Evolutionary conservation across 2,329 filamentous ascomycete genomes (phyloP).

Genomic region (Scedosporium boydii): DNA sequence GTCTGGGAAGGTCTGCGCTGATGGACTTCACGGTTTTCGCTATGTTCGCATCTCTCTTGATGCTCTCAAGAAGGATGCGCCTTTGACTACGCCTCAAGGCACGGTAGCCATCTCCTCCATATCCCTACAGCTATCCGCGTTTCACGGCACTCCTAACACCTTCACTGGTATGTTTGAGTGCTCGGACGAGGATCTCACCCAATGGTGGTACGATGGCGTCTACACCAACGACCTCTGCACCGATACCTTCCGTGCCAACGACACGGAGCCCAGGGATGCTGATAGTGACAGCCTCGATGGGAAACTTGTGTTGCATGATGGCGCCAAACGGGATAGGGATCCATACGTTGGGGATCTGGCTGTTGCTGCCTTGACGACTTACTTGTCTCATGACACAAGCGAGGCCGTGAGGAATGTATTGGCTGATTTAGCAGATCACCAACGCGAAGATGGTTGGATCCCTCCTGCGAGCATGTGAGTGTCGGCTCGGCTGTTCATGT

Average conservation of each 20-base stretch:
- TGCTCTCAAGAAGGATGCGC: slow-evolving; percentile 30
- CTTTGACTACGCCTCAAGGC: slow-evolving; percentile 32
- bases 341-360: slow-evolving; percentile 44
- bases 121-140: slow-evolving; percentile 32
- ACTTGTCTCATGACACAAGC: slow-evolving; percentile 33
- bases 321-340: slow-evolving; percentile 41
- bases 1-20: slow-evolving; percentile 34
- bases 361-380: slow-evolving; percentile 36
- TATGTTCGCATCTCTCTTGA: slow-evolving; percentile 39
- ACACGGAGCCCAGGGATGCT: slow-evolving; percentile 38
- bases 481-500: too few species aligned
- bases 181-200: slow-evolving; percentile 36
- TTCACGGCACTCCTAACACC: slow-evolving; percentile 35
- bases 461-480: slow-evolving; percentile 42
- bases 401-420: slow-evolving; percentile 35
- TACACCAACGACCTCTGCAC: slow-evolving; percentile 42
- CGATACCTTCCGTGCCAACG: slow-evolving; percentile 33
- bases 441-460: slow-evolving; percentile 42
- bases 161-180: slow-evolving; percentile 44
- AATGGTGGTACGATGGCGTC: slow-evolving; percentile 43
- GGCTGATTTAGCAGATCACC: slow-evolving; percentile 37
- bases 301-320: slow-evolving; percentile 38
- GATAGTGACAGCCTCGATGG: slow-evolving; percentile 30
- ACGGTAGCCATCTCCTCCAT: slow-evolving; percentile 32
- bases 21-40: slow-evolving; percentile 43